Evolutionary conservation across 176 grass and related monocot species (phyloP).

Genomic region (barley (Hordeum vulgare)): MorexV3_pseudomolecules_assembly NC_058520.1:509317470-509317969

Average conservation of each 20-base stretch:
- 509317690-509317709: not conserved
- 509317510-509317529: conserved; percentile 25
- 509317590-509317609: not conserved
- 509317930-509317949: not conserved
- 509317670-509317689: not conserved
- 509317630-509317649: not conserved
- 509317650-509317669: not conserved
- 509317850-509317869: not conserved
- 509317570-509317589: conserved; percentile 29
- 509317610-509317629: not conserved
- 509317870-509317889: not conserved
- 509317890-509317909: not conserved
- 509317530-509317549: conserved; percentile 1
- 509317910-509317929: not conserved
- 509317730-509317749: not conserved
- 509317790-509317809: not conserved
- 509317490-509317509: conserved; percentile 19
- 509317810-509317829: conserved; percentile 5
- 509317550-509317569: conserved; percentile 33
- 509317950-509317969: not conserved
- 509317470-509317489: conserved; percentile 18
- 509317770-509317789: conserved; percentile 15
- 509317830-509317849: not conserved
- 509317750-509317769: not conserved
- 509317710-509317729: conserved; percentile 1